Evolutionary conservation across 768 basidiomycete genomes (phyloP), one percentile per base, ranked within the genome.

Genomic region (Hygrocybe coccinea): DNA sequence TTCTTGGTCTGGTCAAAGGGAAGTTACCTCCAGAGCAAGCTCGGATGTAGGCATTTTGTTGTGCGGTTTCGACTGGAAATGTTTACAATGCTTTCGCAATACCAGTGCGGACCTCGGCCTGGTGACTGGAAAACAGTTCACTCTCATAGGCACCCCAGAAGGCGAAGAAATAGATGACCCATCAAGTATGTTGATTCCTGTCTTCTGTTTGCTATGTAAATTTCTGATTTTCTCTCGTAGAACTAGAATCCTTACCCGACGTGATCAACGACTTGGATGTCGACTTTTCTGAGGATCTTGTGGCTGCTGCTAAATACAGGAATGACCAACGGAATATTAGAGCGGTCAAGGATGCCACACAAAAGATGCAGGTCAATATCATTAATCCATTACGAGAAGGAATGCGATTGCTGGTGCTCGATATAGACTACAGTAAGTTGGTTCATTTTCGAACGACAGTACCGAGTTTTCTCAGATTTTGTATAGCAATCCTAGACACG

Each of bases 141-240:
- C 83, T n/a, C 75, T 93, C 10, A 73, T 94, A 17, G 93, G 93
- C 10, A 94, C 91, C 5, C 89, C 90, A 1, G 82, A 90, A 69
- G 90, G 90, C 33, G 79, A 87, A 57, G 90, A 91, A 65, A 84
- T 92, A 66, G 91, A 89, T 65, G 89, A 91, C 69, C 88, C 87
- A 9, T 79, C 81, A 8, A 72, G 87, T 83, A 58, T 59, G 74
- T 67, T 17, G 38, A 51, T 10, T 33, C 1, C 43, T 21, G 35
- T 50, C 17, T 48, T 55, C 41, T 43, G 35, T 29, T 41, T n/a
- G 36, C 15, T 39, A 36, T 3, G n/a, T 39, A 33, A 14, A 29
- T 12, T 37, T 36, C 43, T 47, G 7, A 52, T 52, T 33, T 52
- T 14, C 33, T 33, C 37, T 36, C 24, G 9, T 62, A 87, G 86